These are phyloP conservation scores for Monilinia laxa DNA, from an alignment of 2,329 filamentous ascomycete species.

Conservation along the genomic window DNA sequence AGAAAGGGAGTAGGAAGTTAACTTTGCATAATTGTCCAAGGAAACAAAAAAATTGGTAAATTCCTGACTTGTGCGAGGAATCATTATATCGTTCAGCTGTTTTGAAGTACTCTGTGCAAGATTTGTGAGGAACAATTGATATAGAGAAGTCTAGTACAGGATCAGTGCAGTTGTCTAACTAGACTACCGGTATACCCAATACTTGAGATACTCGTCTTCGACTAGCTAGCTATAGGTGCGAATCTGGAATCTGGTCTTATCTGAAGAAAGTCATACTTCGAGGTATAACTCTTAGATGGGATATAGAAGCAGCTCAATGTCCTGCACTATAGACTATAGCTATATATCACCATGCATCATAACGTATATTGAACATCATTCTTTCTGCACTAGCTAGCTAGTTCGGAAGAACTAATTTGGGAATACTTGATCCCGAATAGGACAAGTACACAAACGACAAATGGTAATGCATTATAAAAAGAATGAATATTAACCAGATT, in stretches of 20 bases:
- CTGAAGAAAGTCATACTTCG: background rate
- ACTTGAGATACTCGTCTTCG: background rate
- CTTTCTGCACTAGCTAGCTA: background rate
- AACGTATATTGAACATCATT: background rate
- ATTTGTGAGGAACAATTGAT: too few species aligned
- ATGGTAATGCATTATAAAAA: background rate
- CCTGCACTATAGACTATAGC: background rate
- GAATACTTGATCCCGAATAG: background rate
- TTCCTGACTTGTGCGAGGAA: too few species aligned
- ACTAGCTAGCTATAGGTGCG: background rate
- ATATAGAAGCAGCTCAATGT: background rate
- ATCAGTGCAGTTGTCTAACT: background rate
- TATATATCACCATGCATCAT: background rate
- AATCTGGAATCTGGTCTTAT: background rate
- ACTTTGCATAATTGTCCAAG: too few species aligned
- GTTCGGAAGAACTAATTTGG: background rate
- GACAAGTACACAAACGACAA: background rate
- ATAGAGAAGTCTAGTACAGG: background rate
- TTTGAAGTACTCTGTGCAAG: too few species aligned
- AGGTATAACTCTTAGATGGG: background rate
- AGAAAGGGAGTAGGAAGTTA: too few species aligned
- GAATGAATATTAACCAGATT: background rate
- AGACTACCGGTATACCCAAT: background rate
- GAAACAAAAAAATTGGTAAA: too few species aligned
- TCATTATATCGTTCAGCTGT: too few species aligned